Base-by-base conservation (phyloP, 176 grass and related monocot genomes). In the Ampelocalamus luodianensis region DNA sequence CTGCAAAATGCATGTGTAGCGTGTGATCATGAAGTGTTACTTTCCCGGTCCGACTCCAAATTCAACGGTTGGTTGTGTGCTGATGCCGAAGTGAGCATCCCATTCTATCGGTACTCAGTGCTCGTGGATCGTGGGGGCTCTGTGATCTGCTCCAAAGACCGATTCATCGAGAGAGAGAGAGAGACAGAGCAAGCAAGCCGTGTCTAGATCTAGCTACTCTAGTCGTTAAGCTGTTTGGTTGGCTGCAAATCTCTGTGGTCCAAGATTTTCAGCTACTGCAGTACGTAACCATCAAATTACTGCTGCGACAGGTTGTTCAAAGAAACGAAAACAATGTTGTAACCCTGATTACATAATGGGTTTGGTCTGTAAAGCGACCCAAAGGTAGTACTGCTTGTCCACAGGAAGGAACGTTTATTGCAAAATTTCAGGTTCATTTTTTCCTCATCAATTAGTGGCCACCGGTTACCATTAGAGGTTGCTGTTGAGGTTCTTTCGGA, bases 321-420 rank as follows among this genome's bases (percentile, higher is more conserved):
- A 6, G 49, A 18, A 51, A 6, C 17, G 39, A 40, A 40, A 40
- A 7, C 6, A 49, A 8, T n/a, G n/a, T n/a, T n/a, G n/a, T n/a
- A n/a, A n/a, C n/a, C n/a, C n/a, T n/a, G n/a, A n/a, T n/a, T n/a
- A n/a, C n/a, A n/a, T n/a, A n/a, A n/a, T 37, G 74, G 68, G 60
- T 85, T 85, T 85, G 79, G 72, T 82, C 78, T 39, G 72, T 86
- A 90, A 90, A 86, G 77, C 82, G n/a, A 62, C 34, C 14, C 43
- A 40, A 34, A 76, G 62, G 39, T 65, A 18, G 51, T 12, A 15
- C 38, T 44, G 78, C 63, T 50, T 69, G 27, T 74, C 65, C 70
- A 81, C 18, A 3, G 14, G 17, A 71, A 16, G 7, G 3, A 55
- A 73, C 20, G 5, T 29, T 61, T 17, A 27, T 59, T 29, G 55